phyloP scores from a whole-genome alignment of 345 rosid genomes.

The Geranium brycei region DNA sequence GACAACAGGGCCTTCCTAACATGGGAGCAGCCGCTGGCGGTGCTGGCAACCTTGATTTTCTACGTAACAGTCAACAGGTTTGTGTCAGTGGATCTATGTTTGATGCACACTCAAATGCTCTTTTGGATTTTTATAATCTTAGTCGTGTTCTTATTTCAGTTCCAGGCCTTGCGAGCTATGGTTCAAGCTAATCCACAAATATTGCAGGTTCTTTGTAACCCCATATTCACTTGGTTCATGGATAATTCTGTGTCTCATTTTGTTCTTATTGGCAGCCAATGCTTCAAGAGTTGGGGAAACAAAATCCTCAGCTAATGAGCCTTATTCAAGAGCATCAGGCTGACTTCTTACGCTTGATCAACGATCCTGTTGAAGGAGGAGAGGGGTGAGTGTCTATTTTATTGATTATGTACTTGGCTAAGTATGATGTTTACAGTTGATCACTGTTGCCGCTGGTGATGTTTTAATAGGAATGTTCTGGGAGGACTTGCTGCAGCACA shows the following conservation, averaged over 20 bases:
- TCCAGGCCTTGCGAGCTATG: constrained; percentile 41
- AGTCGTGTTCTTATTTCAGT: constrained; percentile 13
- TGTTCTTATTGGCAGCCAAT: constrained; percentile 38
- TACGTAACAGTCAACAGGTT: constrained; percentile 88
- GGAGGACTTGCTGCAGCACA: constrained; percentile 51
- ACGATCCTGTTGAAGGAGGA: constrained; percentile 76
- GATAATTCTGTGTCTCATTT: neutral
- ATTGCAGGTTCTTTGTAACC: constrained; percentile 24
- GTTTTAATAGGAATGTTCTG: constrained; percentile 36
- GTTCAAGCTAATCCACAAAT: constrained; percentile 43
- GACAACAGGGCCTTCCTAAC: constrained; percentile 72
- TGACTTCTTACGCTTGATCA: constrained; percentile 69
- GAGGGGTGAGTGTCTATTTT: constrained; percentile 48
- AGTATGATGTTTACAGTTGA: neutral
- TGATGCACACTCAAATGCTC: neutral
- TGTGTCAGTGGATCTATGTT: neutral
- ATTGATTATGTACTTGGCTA: neutral
- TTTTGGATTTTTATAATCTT: neutral
- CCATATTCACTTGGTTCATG: neutral
- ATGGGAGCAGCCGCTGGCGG: constrained; percentile 60
- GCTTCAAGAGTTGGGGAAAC: constrained; percentile 89
- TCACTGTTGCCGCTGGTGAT: neutral
- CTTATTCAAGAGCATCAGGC: constrained; percentile 82
- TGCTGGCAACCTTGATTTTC: constrained; percentile 69
- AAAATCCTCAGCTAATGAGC: constrained; percentile 70